Percentiles rank a stretch among this genome's conserved stretches.
These are phyloP conservation scores for Rhinocladiella similis DNA, from an alignment of 2,329 filamentous ascomycete genomes.

Conservation along the genomic window DNA sequence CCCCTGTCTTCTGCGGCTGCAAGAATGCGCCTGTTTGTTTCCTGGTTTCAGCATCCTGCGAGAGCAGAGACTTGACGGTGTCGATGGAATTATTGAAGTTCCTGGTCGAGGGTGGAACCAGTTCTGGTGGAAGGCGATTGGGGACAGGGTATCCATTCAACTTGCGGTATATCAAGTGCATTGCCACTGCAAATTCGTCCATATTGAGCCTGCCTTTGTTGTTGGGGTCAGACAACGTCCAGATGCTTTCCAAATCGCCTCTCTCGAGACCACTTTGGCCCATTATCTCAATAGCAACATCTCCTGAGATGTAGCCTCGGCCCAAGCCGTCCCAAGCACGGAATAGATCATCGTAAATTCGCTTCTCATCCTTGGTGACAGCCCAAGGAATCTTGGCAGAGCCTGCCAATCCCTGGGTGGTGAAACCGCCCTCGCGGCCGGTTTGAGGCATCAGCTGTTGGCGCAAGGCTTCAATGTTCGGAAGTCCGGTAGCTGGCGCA, in stretches of 20 bases:
- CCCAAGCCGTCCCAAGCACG: constrained; percentile 93
- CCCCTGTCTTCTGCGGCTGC: constrained; percentile 93
- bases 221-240: constrained; percentile 90
- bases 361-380: constrained; percentile 98
- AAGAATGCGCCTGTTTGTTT: constrained; percentile 88
- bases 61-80: constrained; percentile 84
- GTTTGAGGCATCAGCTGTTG: constrained; percentile 97
- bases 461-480: constrained; percentile 90
- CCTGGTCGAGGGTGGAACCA: constrained; percentile 90
- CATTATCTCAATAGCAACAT: constrained; percentile 94
- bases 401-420: constrained; percentile 81
- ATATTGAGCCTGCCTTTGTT: constrained; percentile 93
- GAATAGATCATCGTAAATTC: constrained; percentile 92
- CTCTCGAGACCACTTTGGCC: constrained; percentile 93
- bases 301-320: constrained; percentile 88
- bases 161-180: constrained; percentile 98
- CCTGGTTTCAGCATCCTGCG: constrained; percentile 82
- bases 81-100: constrained; percentile 93
- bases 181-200: constrained; percentile 96
- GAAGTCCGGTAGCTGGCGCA: constrained; percentile 81
- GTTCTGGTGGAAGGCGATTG: constrained; percentile 80
- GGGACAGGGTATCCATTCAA: constrained; percentile 94
- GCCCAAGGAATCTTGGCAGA: constrained; percentile 98
- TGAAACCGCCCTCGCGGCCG: constrained; percentile 83
- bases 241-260: constrained; percentile 84